Base-by-base conservation (phyloP, 108 stramenopile species). In the Fistulifera pelliculosa region DNA sequence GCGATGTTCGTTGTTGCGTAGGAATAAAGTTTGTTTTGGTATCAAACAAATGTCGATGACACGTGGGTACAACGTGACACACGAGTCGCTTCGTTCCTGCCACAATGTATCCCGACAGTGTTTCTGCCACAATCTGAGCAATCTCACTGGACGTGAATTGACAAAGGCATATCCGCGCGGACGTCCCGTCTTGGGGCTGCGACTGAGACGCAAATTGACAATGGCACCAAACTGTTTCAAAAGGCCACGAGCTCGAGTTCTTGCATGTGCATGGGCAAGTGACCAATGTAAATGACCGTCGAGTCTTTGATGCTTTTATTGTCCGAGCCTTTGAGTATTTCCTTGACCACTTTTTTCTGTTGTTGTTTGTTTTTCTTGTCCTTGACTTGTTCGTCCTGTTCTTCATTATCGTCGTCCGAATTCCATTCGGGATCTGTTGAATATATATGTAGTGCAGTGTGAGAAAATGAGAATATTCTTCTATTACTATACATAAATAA, bases 71-170 rank as follows among this genome's bases (percentile, higher is more conserved):
- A 17, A 95, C 50, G 48, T 95, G 77, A 71, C 86, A 94, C 0
- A 95, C 91, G 53, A 99, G 69, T 49, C 95, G 71, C 58, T 87
- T 87, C 52, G 80, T 83, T 14, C 71, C 72, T 25, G 71, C 39
- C n/a, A 99, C 60, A 63, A 92, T 83, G 69, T 98, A 98, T 26
- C 94, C 90, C 41, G 87, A 67, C 87, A 99, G 88, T 23, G 96
- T 92, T 26, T 98, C 93, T 7, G 96, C 94, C 2, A 94, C 99
- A 53, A 98, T 94, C 7, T 47, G 51, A 11, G 97, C 93, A 8
- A 91, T 87, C 48, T 94, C 87, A 1, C 71, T 45, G 52, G 81
- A 73, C 8, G 38, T 74, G 56, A 98, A 98, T 71, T 97, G 77
- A 17, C 92, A 72, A 77, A 99, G 15, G 93, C 99, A 64, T 96